These are phyloP conservation scores for Amphichorda felina DNA, from an alignment of 2,329 filamentous ascomycete genomes.

Conservation along the genomic window DNA sequence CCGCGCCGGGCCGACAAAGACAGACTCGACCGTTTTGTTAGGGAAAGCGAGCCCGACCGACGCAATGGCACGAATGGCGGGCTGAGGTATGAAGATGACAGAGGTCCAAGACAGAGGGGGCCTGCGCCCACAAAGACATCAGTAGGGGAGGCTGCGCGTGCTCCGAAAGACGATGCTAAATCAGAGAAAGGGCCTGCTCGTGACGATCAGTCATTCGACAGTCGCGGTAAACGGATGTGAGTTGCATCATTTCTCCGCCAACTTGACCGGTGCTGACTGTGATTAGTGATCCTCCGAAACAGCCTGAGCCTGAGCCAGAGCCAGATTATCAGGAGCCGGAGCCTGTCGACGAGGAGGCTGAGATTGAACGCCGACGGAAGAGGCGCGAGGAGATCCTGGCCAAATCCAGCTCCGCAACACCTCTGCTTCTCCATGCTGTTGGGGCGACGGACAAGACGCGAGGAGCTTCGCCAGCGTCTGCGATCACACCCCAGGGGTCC, in stretches of 20 bases:
- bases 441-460: conserved; percentile 46
- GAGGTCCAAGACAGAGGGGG: conserved; percentile 31
- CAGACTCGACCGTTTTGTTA: conserved; percentile 19
- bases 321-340: conserved; percentile 41
- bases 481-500: conserved; percentile 25
- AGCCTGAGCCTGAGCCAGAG: conserved; percentile 15
- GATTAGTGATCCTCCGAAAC: background rate
- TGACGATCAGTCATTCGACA: background rate
- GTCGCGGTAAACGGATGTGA: background rate
- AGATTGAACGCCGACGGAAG: conserved; percentile 76
- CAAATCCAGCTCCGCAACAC: conserved; percentile 65
- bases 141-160: conserved; percentile 44
- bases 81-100: conserved; percentile 32
- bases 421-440: conserved; percentile 64
- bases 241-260: too few relatives aligned
- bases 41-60: conserved; percentile 14
- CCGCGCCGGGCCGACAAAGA: conserved; percentile 23
- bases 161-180: conserved; percentile 57
- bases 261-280: background rate
- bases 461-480: conserved; percentile 39
- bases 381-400: conserved; percentile 76
- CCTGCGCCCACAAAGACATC: conserved; percentile 48
- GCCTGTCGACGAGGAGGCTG: conserved; percentile 66
- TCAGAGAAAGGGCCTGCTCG: conserved; percentile 36
- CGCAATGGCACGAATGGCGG: conserved; percentile 8